These are phyloP conservation scores for Dianthus caryophyllus DNA, from an alignment of 148 eudicot species.

Conservation along the genomic window DNA sequence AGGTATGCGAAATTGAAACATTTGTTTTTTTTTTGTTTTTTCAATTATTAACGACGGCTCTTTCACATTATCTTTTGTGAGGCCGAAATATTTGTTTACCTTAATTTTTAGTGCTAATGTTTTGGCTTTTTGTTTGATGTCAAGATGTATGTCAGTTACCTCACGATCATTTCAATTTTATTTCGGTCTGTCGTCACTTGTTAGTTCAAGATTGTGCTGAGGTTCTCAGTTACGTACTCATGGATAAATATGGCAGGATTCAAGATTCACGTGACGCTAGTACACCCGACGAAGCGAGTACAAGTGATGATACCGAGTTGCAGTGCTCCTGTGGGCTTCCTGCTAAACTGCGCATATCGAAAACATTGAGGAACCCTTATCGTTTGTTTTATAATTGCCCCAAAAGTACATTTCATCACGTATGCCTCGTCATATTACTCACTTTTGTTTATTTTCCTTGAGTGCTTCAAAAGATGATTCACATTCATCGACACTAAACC, in stretches of 20 bases:
- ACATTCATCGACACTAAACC: too few species aligned
- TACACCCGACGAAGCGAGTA: conserved; percentile 26
- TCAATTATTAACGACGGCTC: too few species aligned
- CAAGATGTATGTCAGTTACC: background rate
- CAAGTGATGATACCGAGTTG: conserved; percentile 27
- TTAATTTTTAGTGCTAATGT: too few species aligned
- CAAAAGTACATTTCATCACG: conserved; percentile 32
- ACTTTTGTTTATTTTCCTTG: background rate
- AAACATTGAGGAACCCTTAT: conserved; percentile 36
- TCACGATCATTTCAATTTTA: too few species aligned
- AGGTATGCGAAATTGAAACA: conserved; percentile 22
- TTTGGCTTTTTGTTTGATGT: background rate
- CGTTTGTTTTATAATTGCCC: conserved; percentile 41
- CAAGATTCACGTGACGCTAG: conserved; percentile 25
- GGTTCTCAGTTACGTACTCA: too few species aligned
- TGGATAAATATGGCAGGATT: conserved; percentile 18
- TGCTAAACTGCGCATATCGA: conserved; percentile 40
- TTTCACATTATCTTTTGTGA: background rate
- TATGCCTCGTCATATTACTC: conserved; percentile 11
- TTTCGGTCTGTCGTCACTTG: too few species aligned
- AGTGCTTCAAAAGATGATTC: background rate
- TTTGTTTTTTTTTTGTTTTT: conserved; percentile 8
- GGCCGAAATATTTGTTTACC: too few species aligned
- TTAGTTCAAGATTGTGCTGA: background rate
- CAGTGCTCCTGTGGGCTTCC: conserved; percentile 41